Percentiles rank a stretch among this genome's conserved stretches.
Evolutionary conservation across 306 rosid species (phyloP).

Genomic region (Quercus aquifolioides): DNA sequence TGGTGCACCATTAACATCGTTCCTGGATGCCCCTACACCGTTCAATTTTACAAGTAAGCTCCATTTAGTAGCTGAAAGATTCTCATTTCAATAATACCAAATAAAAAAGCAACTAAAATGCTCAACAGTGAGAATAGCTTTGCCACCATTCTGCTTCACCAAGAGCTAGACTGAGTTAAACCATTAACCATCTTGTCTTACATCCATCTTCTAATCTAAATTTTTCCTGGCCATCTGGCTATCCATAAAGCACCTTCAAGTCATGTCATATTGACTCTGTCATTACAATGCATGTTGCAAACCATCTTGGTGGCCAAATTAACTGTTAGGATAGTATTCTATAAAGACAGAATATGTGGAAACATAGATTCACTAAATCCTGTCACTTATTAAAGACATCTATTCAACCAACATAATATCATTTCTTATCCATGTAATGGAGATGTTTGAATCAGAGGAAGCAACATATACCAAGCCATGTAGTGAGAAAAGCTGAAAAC

Average conservation of each 20-base stretch:
- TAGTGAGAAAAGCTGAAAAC: slow-evolving; percentile 82
- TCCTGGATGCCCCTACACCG: neutral
- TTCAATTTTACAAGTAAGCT: neutral
- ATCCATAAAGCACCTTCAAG: neutral
- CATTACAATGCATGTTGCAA: neutral
- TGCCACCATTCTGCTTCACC: neutral
- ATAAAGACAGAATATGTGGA: neutral
- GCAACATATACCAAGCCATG: slow-evolving; percentile 84
- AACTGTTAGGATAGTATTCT: neutral
- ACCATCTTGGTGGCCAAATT: neutral
- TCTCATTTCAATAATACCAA: neutral
- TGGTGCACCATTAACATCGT: neutral
- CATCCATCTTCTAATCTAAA: neutral
- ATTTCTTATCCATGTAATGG: neutral
- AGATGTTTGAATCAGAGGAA: neutral
- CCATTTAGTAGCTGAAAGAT: neutral
- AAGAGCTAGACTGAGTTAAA: neutral
- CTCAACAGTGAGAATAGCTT: neutral
- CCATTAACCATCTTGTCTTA: neutral
- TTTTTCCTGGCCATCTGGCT: neutral
- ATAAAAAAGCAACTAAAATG: neutral
- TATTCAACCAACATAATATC: slow-evolving; percentile 3
- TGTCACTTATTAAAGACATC: neutral
- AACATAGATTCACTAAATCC: too few relatives aligned
- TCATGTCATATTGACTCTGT: neutral